Evolutionary conservation across 176 grass and related monocot genomes (phyloP).

Genomic region (Hsuehochloa calcarea): DNA sequence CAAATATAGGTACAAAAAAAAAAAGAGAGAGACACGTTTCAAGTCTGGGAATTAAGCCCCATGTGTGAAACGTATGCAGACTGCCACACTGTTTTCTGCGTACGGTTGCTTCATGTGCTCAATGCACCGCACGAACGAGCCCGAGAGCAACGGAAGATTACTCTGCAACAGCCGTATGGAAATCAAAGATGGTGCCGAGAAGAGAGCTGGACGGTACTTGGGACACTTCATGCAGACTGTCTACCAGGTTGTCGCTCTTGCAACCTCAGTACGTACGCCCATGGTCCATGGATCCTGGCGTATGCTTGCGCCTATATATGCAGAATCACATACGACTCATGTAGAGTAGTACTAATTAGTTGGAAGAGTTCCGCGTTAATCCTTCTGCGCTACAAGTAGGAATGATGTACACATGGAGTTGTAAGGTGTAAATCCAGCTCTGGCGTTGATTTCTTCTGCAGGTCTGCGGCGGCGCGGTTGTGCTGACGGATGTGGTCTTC

Average conservation of each 20-base stretch:
- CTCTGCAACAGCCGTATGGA: background rate
- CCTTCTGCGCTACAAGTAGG: background rate
- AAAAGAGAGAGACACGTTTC: too few relatives aligned
- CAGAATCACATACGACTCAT: background rate
- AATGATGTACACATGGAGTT: background rate
- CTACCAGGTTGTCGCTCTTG: conserved; percentile 36
- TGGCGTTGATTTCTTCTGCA: background rate
- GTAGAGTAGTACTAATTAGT: background rate
- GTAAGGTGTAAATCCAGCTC: background rate
- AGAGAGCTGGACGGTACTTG: background rate
- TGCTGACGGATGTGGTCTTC: conserved; percentile 62
- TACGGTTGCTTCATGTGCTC: conserved; percentile 38
- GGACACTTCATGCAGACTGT: conserved; percentile 27
- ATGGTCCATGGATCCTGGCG: background rate
- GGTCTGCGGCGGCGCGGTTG: conserved; percentile 39
- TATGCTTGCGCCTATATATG: background rate
- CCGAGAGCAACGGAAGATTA: background rate
- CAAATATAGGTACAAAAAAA: background rate
- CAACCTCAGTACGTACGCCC: background rate
- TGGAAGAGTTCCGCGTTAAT: background rate
- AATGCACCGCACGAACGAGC: background rate
- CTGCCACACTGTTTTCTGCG: conserved; percentile 46
- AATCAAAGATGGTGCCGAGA: background rate
- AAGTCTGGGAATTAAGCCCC: too few relatives aligned
- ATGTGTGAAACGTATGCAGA: conserved; percentile 15